Conservation (phyloP, 1,139 yeast species). For the Kluyveromyces sp. region DNA sequence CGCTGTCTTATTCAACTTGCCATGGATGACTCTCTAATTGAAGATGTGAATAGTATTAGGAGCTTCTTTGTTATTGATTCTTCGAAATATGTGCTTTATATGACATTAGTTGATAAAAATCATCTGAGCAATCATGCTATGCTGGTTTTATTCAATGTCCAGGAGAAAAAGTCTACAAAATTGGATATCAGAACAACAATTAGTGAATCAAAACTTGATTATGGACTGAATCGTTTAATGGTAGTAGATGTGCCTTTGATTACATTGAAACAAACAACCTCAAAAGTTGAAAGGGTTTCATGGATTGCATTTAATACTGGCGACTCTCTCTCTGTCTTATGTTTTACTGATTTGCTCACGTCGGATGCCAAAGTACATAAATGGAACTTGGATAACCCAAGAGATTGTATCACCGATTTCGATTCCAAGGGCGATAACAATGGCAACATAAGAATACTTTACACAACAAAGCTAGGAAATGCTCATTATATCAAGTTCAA, state of each 20-base stretch:
- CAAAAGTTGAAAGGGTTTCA: slow-evolving; percentile 4
- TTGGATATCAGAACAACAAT: not conserved
- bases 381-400: slow-evolving; percentile 12
- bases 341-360: slow-evolving; percentile 5
- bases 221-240: slow-evolving; percentile 1
- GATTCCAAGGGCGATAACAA: slow-evolving; percentile 12
- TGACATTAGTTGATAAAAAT: not conserved
- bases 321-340: slow-evolving; percentile 12
- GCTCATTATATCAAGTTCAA: slow-evolving; percentile 11
- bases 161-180: not conserved
- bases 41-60: not conserved
- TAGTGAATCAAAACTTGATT: not conserved
- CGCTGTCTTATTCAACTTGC: not conserved
- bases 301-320: slow-evolving; percentile 13
- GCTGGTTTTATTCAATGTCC: not conserved
- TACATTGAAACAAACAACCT: not conserved
- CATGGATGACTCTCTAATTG: not conserved
- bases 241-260: slow-evolving; percentile 6
- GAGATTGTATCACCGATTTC: slow-evolving; percentile 13
- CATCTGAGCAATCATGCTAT: not conserved
- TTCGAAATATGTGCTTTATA: slow-evolving; percentile 4
- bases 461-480: slow-evolving; percentile 14
- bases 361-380: slow-evolving; percentile 1
- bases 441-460: slow-evolving; percentile 9
- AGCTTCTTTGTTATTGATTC: slow-evolving; percentile 1